Conservation (phyloP, 1,284 basidiomycete genomes). For the Sanghuangporus sanghuang region DNA sequence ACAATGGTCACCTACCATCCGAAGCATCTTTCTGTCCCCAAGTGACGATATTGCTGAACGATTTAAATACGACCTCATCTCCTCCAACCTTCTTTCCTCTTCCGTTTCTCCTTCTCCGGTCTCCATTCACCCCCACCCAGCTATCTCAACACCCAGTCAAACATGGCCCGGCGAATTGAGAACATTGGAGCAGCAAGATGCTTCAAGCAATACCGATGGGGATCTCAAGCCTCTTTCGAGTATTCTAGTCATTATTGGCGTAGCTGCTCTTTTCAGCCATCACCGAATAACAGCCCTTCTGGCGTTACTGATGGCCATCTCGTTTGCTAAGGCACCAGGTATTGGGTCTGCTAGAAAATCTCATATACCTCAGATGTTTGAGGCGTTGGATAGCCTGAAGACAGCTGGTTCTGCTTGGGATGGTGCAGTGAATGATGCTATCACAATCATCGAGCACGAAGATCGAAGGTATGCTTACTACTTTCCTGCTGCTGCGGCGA, state of each 20-base stretch:
- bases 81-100: slow-evolving; percentile 65
- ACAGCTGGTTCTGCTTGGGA: slow-evolving; percentile 66
- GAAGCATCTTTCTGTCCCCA: slow-evolving; percentile 20
- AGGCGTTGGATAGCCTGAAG: slow-evolving; percentile 59
- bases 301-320: slow-evolving; percentile 11
- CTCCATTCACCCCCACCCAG: slow-evolving; percentile 26
- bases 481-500: slow-evolving; percentile 11
- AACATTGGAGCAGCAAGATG: slow-evolving; percentile 9
- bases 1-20: slow-evolving; percentile 21
- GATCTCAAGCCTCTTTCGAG: slow-evolving; percentile 16
- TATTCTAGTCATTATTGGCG: slow-evolving; percentile 13
- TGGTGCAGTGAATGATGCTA: slow-evolving; percentile 59
- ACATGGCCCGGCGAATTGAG: slow-evolving; percentile 42
- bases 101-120: slow-evolving; percentile 33
- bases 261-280: slow-evolving; percentile 12
- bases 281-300: slow-evolving; percentile 8
- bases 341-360: slow-evolving; percentile 4
- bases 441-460: slow-evolving; percentile 59
- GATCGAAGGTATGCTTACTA: slow-evolving; percentile 49
- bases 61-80: slow-evolving; percentile 83
- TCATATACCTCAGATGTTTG: slow-evolving; percentile 43
- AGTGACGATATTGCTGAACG: slow-evolving; percentile 56
- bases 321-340: slow-evolving; percentile 1
- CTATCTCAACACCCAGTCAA: slow-evolving; percentile 25
- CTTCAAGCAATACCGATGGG: slow-evolving; percentile 4